These are phyloP conservation scores for Penicillium sp. DNA, from an alignment of 2,329 filamentous ascomycete species.

Conservation along the genomic window DNA sequence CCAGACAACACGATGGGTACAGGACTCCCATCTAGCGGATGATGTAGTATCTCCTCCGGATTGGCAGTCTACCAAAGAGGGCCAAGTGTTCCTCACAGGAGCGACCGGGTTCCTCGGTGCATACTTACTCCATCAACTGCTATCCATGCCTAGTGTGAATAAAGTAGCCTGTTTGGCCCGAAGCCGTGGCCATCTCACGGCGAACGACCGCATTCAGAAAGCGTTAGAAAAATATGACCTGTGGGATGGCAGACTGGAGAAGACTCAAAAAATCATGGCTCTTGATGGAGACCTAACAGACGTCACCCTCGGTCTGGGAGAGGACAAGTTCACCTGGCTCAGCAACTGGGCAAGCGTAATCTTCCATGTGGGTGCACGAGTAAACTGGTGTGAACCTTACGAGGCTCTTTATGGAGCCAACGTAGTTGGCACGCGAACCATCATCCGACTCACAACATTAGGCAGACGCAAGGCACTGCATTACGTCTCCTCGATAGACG, in stretches of 20 bases:
- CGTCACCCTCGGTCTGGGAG: conserved; percentile 63
- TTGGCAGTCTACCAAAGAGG: neutral
- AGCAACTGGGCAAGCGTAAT: conserved; percentile 62
- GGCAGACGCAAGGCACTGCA: conserved; percentile 17
- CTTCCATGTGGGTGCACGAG: conserved; percentile 70
- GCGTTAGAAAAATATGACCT: conserved; percentile 51
- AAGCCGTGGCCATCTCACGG: conserved; percentile 49
- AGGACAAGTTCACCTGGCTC: conserved; percentile 59
- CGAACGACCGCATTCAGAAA: conserved; percentile 28
- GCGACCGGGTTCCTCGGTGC: conserved; percentile 82
- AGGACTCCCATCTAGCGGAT: neutral
- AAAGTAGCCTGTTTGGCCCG: conserved; percentile 70
- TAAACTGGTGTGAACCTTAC: conserved; percentile 74
- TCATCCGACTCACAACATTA: conserved; percentile 62
- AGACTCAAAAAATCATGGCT: conserved; percentile 10
- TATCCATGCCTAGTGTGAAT: conserved; percentile 51
- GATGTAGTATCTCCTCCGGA: neutral
- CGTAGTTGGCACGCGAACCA: conserved; percentile 68
- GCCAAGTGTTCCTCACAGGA: conserved; percentile 46
- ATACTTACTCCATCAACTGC: conserved; percentile 67
- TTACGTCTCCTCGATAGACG: conserved; percentile 15
- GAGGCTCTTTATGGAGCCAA: conserved; percentile 64
- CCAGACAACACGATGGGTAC: neutral
- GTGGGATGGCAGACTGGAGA: neutral
- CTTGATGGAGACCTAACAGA: conserved; percentile 62